phyloP scores from a whole-genome alignment of 768 basidiomycete genomes.

The Russula griseocarnosa region DNA sequence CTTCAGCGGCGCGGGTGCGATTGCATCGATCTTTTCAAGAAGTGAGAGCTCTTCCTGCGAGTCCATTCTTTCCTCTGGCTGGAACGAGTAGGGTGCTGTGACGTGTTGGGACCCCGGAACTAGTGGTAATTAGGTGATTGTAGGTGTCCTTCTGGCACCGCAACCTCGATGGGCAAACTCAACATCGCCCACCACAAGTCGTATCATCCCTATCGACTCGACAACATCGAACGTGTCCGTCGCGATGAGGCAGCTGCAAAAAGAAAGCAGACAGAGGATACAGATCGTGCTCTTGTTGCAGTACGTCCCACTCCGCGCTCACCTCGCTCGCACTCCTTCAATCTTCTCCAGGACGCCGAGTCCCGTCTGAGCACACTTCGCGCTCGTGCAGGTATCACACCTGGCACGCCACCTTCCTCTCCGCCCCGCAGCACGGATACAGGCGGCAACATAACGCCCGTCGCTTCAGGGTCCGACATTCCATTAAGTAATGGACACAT shows the following conservation, averaged over 20 bases:
- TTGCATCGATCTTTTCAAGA: constrained; percentile 32
- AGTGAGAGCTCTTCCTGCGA: constrained; percentile 21
- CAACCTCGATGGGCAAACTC: constrained; percentile 63
- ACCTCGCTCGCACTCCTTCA: not conserved
- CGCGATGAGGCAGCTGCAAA: constrained; percentile 77
- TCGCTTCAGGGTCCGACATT: constrained; percentile 29
- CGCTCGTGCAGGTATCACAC: constrained; percentile 53
- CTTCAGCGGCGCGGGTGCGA: constrained; percentile 32
- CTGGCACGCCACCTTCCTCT: not conserved
- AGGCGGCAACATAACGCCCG: constrained; percentile 30
- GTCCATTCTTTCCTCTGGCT: constrained; percentile 55
- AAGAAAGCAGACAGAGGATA: constrained; percentile 60
- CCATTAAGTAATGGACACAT: constrained; percentile 57
- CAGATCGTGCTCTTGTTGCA: constrained; percentile 68
- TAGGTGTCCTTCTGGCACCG: constrained; percentile 7
- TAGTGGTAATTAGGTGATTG: accelerated
- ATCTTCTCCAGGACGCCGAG: constrained; percentile 62
- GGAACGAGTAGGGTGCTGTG: not conserved
- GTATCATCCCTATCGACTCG: constrained; percentile 79
- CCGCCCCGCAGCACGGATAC: not conserved
- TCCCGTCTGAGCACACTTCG: constrained; percentile 65
- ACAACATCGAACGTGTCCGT: constrained; percentile 80
- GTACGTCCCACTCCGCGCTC: constrained; percentile 40
- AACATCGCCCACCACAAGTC: constrained; percentile 92
- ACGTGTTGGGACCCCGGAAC: constrained; percentile 21